phyloP scores from a whole-genome alignment of 768 basidiomycete species.

The Boletus insuetus region DNA sequence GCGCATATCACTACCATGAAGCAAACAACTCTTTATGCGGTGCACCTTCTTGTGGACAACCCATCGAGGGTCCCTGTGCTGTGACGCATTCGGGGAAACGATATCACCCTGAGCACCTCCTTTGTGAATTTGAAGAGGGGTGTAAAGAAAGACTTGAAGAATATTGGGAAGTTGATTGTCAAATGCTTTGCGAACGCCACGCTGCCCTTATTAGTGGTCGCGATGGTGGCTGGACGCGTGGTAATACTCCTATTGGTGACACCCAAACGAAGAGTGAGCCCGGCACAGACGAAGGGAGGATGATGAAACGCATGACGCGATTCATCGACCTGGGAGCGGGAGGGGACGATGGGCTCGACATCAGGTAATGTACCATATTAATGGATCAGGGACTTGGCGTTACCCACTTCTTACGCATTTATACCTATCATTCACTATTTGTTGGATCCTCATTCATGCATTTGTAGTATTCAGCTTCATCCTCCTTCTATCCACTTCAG shows the following conservation, averaged over 20 bases:
- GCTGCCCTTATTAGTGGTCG: conserved; percentile 37
- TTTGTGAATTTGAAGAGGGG: conserved; percentile 65
- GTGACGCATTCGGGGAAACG: conserved; percentile 77
- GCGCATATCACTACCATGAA: conserved; percentile 92
- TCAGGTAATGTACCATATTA: conserved; percentile 29
- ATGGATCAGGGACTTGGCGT: conserved; percentile 16
- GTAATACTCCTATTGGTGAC: conserved; percentile 8
- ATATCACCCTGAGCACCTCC: conserved; percentile 87
- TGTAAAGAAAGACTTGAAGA: conserved; percentile 65
- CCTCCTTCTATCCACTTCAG: conserved; percentile 15
- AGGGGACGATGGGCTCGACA: conserved; percentile 28
- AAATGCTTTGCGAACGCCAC: conserved; percentile 86
- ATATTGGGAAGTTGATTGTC: conserved; percentile 87
- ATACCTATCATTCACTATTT: conserved; percentile 18
- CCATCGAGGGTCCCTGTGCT: conserved; percentile 92
- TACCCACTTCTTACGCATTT: conserved; percentile 9
- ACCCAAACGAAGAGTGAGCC: conserved; percentile 10
- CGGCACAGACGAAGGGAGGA: conserved; percentile 42
- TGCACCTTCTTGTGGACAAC: conserved; percentile 72
- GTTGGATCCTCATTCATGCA: conserved; percentile 17
- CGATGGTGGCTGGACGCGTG: conserved; percentile 21
- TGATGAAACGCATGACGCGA: conserved; percentile 75
- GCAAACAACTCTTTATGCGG: conserved; percentile 88
- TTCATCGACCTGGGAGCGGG: conserved; percentile 66
- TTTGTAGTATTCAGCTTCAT: conserved; percentile 19